Evolutionary conservation across 495 filamentous ascomycete genomes (phyloP).

Genomic region (Parmelia sp.): DNA sequence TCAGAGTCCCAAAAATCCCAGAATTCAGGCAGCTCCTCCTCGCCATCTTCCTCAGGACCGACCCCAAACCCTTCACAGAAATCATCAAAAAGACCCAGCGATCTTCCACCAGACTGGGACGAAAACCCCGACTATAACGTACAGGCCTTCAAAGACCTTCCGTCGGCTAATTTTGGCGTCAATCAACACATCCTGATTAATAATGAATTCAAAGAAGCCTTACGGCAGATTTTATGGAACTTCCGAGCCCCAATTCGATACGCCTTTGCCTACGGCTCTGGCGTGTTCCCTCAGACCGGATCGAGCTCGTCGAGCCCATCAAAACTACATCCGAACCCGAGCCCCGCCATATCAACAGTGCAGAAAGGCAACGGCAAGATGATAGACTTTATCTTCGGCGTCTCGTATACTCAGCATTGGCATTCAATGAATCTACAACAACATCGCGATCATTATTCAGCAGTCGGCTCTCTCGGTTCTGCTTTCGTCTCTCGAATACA

Average conservation of each 20-base stretch:
- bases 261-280: constrained; percentile 94
- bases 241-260: constrained; percentile 92
- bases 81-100: constrained; percentile 22
- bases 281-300: constrained; percentile 81
- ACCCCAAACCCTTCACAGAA: constrained; percentile 21
- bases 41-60: constrained; percentile 33
- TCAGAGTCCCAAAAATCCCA: background rate
- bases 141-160: constrained; percentile 76
- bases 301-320: constrained; percentile 37
- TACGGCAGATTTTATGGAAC: constrained; percentile 84
- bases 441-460: constrained; percentile 89
- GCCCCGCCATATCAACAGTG: constrained; percentile 66
- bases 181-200: constrained; percentile 96
- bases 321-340: constrained; percentile 66
- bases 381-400: constrained; percentile 98
- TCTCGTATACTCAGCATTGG: constrained; percentile 94
- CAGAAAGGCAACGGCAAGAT: constrained; percentile 86
- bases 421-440: constrained; percentile 83
- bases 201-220: constrained; percentile 82
- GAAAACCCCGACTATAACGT: constrained; percentile 69
- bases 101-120: constrained; percentile 62
- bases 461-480: constrained; percentile 76
- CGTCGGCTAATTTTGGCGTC: constrained; percentile 80
- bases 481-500: constrained; percentile 76
- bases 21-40: constrained; percentile 13